These are phyloP conservation scores for Monocercomonoides exilis DNA, from an alignment of 78 protist species.

Conservation along the genomic window DNA sequence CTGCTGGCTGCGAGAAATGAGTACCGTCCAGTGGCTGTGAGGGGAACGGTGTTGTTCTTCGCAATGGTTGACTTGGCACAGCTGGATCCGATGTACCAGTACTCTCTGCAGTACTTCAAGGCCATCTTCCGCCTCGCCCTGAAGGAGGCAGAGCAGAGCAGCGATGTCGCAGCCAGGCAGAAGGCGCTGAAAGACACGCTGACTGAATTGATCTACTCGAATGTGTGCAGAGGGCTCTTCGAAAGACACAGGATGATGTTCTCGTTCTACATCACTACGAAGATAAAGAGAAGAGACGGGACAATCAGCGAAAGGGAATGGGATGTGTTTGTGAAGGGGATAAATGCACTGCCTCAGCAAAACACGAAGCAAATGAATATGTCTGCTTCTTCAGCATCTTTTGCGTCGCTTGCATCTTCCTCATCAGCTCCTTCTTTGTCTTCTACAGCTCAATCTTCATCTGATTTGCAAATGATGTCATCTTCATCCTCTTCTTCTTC, in stretches of 20 bases:
- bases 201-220: slow-evolving; percentile 26
- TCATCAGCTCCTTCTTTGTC: too few relatives aligned
- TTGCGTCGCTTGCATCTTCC: too few relatives aligned
- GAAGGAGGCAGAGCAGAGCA: slow-evolving; percentile 16
- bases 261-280: slow-evolving; percentile 29
- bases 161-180: slow-evolving; percentile 34
- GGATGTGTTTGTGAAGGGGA: not conserved
- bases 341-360: not conserved
- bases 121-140: slow-evolving; percentile 27
- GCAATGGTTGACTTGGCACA: slow-evolving; percentile 45
- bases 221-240: slow-evolving; percentile 59
- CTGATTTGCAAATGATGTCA: too few relatives aligned
- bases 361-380: not conserved
- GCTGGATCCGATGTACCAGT: slow-evolving; percentile 61
- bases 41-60: slow-evolving; percentile 51
- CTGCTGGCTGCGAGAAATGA: slow-evolving; percentile 36
- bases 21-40: slow-evolving; percentile 52
- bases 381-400: too few relatives aligned
- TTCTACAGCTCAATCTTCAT: too few relatives aligned
- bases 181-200: not conserved
- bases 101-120: slow-evolving; percentile 42
- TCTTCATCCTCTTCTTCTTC: too few relatives aligned
- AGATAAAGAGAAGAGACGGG: not conserved
- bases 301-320: slow-evolving; percentile 10
- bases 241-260: slow-evolving; percentile 52